A percentile compares a stretch with the other conserved stretches of the same genome.
Conservation (phyloP, 106 monocot genomes). For the Acorus calamus region DNA sequence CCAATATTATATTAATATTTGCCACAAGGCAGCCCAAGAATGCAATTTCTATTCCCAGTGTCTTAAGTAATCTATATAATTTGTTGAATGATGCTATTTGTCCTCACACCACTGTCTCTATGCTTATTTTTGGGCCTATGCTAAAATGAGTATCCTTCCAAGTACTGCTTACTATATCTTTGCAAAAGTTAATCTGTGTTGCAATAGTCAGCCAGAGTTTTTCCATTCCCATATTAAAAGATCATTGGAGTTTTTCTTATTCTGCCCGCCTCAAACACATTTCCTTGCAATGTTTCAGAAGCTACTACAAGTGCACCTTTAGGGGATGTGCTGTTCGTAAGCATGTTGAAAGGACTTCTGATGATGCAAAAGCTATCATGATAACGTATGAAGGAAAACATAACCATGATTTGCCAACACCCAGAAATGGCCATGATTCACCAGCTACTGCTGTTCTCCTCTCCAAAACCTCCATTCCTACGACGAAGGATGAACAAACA, state of each 20-base stretch:
- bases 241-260: neutral
- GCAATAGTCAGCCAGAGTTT: no score
- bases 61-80: no score
- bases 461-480: conserved; percentile 1
- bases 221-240: no score
- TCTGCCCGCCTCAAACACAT: neutral
- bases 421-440: conserved; percentile 16
- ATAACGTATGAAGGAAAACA: conserved; percentile 85
- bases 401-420: conserved; percentile 58
- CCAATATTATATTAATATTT: no score
- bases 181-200: no score
- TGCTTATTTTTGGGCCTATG: no score
- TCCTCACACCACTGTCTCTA: no score
- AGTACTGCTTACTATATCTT: no score
- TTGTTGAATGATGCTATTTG: no score
- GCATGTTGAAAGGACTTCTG: conserved; percentile 71
- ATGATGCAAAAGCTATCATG: conserved; percentile 46
- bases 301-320: conserved; percentile 80
- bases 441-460: conserved; percentile 4
- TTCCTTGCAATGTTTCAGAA: conserved; percentile 26
- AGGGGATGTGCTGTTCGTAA: conserved; percentile 76
- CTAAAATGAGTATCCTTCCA: no score
- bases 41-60: no score
- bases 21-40: no score
- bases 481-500: conserved; percentile 3